Conservation (phyloP, 2,329 filamentous ascomycete genomes). For the Colletotrichum siamense region DNA sequence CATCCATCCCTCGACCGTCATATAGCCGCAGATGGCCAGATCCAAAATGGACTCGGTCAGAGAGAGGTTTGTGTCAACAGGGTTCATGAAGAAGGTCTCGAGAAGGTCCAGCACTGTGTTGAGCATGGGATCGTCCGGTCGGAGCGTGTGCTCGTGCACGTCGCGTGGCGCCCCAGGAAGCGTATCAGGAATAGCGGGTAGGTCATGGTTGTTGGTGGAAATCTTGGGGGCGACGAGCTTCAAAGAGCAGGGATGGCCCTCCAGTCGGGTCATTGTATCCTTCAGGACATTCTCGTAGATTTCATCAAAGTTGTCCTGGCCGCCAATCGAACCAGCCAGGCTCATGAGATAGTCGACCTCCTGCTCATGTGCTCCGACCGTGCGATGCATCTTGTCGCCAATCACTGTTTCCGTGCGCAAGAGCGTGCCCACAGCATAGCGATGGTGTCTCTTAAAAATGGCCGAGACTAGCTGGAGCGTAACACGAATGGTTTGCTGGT, state of each 20-base stretch:
- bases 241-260: slow-evolving; percentile 76
- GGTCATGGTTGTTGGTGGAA: slow-evolving; percentile 60
- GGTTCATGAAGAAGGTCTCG: slow-evolving; percentile 84
- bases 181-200: slow-evolving; percentile 60
- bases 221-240: slow-evolving; percentile 69
- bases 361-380: slow-evolving; percentile 75
- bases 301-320: slow-evolving; percentile 73
- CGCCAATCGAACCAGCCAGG: slow-evolving; percentile 72
- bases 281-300: slow-evolving; percentile 75
- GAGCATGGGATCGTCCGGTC: slow-evolving; percentile 66
- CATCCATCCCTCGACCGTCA: slow-evolving; percentile 90
- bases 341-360: slow-evolving; percentile 76
- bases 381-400: slow-evolving; percentile 63
- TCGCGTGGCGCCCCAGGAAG: slow-evolving; percentile 66
- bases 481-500: slow-evolving; percentile 87
- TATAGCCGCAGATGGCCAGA: slow-evolving; percentile 82
- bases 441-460: slow-evolving; percentile 85
- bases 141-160: slow-evolving; percentile 66
- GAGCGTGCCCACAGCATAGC: slow-evolving; percentile 81
- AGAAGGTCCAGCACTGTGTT: slow-evolving; percentile 74
- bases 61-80: slow-evolving; percentile 88
- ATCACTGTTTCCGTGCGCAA: slow-evolving; percentile 69
- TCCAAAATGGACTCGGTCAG: slow-evolving; percentile 85
- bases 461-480: slow-evolving; percentile 87
- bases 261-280: slow-evolving; percentile 72